Evolutionary conservation across 2,329 filamentous ascomycete species (phyloP), one percentile per base, ranked within the genome.

Genomic region (Alternaria novae-zelandiae): DNA sequence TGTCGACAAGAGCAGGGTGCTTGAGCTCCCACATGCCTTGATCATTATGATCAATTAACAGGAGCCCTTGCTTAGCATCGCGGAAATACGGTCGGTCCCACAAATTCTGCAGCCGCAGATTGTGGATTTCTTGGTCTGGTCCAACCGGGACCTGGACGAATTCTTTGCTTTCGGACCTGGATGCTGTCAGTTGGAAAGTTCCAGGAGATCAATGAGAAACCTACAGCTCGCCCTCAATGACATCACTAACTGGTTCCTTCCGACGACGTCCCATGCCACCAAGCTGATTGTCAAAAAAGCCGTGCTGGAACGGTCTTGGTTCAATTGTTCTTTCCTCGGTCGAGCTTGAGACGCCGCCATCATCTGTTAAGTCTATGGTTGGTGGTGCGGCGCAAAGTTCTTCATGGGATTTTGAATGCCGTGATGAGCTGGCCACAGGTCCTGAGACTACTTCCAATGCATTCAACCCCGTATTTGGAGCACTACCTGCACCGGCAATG

Each of bases 71-170:
- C 6, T 67, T 28, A 1, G 36, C 2, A 11, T 71, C 57, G 2
- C 54, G 6, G 28, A 32, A 32, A 5, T 32, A 32, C 6, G 28
- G 28, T 6, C 28, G 28, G 28, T 32, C 28, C 28, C 28, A 30
- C 28, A n/a, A n/a, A n/a, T n/a, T n/a, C n/a, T n/a, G n/a, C n/a
- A n/a, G n/a, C n/a, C n/a, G n/a, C 12, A 32, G 28, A 7, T 47
- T 58, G 20, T 68, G 61, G 15, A 64, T 17, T 15, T 72, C 54
- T 6, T 53, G 20, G 2, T 70, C 44, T 2, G 64, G 60, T 3
- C 75, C 76, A 6, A 76, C 59, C 2, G 61, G 49, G 3, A 76
- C 54, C 43, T 70, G 59, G 0, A 77, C 72, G 26, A 70, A 74
- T 2, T 71, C 61, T 11, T 57, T 65, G 41, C 69, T 73, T 20